Evolutionary conservation across 805 yeast genomes (phyloP).

Genomic region (Ogataea haglerorum): DNA sequence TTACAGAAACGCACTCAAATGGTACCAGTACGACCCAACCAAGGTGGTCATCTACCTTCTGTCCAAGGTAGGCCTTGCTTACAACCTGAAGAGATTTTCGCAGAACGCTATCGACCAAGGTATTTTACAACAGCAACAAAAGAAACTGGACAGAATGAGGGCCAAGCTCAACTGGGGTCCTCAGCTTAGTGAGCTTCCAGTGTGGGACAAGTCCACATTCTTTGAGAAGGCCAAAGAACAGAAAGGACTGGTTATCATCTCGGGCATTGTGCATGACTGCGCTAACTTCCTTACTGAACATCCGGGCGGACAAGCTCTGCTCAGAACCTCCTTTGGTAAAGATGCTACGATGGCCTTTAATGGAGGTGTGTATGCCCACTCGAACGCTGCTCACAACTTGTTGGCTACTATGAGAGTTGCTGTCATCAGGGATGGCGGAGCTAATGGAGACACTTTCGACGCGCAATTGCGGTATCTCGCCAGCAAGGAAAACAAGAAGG

Average conservation of each 20-base stretch:
- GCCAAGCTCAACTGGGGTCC: conserved; percentile 72
- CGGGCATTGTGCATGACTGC: conserved; percentile 80
- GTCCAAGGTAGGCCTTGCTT: conserved; percentile 66
- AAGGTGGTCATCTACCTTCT: conserved; percentile 56
- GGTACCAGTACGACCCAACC: conserved; percentile 89
- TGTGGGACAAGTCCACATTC: conserved; percentile 68
- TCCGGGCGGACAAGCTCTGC: conserved; percentile 79
- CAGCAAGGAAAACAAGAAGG: conserved; percentile 14
- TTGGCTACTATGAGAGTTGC: conserved; percentile 83
- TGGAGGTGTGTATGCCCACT: conserved; percentile 83
- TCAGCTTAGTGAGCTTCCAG: conserved; percentile 60
- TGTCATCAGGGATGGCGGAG: conserved; percentile 65
- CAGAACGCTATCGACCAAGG: conserved; percentile 83
- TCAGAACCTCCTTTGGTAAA: conserved; percentile 70
- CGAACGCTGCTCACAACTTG: conserved; percentile 82
- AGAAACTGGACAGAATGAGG: conserved; percentile 66
- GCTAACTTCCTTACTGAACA: conserved; percentile 66
- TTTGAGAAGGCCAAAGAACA: conserved; percentile 45
- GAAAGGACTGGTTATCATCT: conserved; percentile 62
- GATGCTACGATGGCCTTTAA: conserved; percentile 83
- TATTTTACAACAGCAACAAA: conserved; percentile 76
- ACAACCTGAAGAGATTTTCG: conserved; percentile 71
- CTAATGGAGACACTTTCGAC: conserved; percentile 50
- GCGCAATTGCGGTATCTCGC: conserved; percentile 38
- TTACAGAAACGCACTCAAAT: conserved; percentile 80